These are phyloP conservation scores for Nannizziopsis arthrosporioides DNA, from an alignment of 2,329 filamentous ascomycete species.

Conservation along the genomic window DNA sequence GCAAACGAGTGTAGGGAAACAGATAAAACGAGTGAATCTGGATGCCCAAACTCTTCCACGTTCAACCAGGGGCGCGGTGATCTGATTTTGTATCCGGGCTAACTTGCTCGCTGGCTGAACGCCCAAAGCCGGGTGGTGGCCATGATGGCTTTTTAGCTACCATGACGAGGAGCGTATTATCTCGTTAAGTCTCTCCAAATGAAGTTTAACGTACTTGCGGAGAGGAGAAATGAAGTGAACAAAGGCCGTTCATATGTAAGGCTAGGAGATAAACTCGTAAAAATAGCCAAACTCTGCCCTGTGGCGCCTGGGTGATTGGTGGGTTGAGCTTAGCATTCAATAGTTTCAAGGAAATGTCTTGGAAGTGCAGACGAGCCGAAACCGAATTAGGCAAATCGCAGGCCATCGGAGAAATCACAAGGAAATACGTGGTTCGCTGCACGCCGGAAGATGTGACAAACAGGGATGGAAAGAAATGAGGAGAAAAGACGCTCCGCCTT, in stretches of 20 bases:
- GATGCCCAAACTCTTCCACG: not conserved
- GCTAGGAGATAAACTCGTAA: too few relatives aligned
- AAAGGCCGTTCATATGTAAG: not conserved
- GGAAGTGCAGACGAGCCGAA: not conserved
- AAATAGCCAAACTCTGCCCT: not conserved
- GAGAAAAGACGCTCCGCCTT: too few relatives aligned
- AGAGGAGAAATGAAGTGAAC: not conserved
- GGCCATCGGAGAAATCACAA: too few relatives aligned
- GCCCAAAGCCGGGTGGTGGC: too few relatives aligned
- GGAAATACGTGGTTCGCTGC: too few relatives aligned
- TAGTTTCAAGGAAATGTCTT: constrained; percentile 2
- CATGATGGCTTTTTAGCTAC: too few relatives aligned
- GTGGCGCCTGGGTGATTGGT: constrained; percentile 1
- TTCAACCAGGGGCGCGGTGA: too few relatives aligned
- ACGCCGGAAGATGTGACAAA: too few relatives aligned
- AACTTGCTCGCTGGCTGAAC: not conserved
- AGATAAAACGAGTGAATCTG: not conserved
- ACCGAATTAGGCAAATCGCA: not conserved
- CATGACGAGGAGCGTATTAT: not conserved
- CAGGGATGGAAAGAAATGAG: too few relatives aligned
- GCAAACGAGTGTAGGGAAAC: too few relatives aligned
- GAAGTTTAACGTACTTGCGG: not conserved
- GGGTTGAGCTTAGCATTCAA: constrained; percentile 1
- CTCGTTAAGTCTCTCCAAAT: constrained; percentile 6
- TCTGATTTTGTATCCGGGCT: not conserved